Percentiles rank a stretch among this genome's conserved stretches.
Conservation (phyloP, 1,284 basidiomycete species). For the Leccinum subrobustum region DNA sequence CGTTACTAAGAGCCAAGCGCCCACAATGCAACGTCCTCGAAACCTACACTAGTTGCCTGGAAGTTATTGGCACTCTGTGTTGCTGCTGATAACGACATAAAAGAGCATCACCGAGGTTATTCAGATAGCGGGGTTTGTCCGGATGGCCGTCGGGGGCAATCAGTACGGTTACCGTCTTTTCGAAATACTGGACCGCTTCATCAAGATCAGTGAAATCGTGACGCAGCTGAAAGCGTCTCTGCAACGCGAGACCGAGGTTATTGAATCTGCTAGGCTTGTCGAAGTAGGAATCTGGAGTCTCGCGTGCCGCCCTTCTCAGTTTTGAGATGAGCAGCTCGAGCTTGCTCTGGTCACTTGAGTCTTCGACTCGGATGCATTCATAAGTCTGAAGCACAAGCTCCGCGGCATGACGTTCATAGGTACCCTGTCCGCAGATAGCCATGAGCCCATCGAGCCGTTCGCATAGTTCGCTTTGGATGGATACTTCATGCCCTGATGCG, state of each 20-base stretch:
- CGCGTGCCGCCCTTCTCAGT: neutral
- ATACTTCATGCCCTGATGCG: neutral
- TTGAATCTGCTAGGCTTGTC: neutral
- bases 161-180: neutral
- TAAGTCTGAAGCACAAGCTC: constrained; percentile 7
- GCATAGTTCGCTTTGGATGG: neutral
- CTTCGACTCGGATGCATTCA: neutral
- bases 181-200: neutral
- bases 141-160: neutral
- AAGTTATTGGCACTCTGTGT: neutral
- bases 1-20: constrained; percentile 1
- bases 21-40: neutral
- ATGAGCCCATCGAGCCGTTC: neutral
- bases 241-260: constrained; percentile 9
- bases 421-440: neutral
- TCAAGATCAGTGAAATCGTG: neutral
- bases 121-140: neutral
- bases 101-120: neutral
- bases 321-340: constrained; percentile 5
- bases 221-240: neutral
- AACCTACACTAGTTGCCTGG: neutral
- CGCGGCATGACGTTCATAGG: constrained; percentile 2
- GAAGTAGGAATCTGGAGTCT: constrained; percentile 1
- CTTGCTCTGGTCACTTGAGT: neutral
- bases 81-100: neutral